phyloP scores from a whole-genome alignment of 768 basidiomycete genomes.

The Lactarius evosmus region DNA sequence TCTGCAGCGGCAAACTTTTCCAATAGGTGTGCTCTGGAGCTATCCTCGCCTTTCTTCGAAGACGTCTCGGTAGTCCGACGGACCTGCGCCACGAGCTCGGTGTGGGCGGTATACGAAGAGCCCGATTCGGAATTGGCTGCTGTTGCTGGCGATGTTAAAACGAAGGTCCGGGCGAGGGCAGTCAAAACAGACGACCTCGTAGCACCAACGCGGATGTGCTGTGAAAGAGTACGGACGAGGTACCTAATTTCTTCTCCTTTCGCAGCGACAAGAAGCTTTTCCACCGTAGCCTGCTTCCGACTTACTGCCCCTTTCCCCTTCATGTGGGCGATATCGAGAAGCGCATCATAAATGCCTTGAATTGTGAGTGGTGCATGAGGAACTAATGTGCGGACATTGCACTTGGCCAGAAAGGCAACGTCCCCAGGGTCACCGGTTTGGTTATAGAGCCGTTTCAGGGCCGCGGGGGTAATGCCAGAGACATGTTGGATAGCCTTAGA shows the following conservation, averaged over 20 bases:
- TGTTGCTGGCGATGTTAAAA: constrained; percentile 48
- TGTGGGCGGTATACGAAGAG: constrained; percentile 37
- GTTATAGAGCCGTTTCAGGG: constrained; percentile 65
- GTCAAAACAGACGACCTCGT: constrained; percentile 79
- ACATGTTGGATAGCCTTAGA: constrained; percentile 69
- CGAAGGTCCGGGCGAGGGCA: constrained; percentile 75
- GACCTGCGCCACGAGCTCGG: constrained; percentile 34
- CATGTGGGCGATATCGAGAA: constrained; percentile 62
- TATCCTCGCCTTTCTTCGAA: constrained; percentile 36
- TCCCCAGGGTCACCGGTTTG: constrained; percentile 77
- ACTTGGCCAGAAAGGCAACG: constrained; percentile 82
- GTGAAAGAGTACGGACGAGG: constrained; percentile 68
- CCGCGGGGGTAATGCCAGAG: constrained; percentile 57
- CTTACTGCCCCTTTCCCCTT: constrained; percentile 76
- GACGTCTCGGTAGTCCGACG: constrained; percentile 27
- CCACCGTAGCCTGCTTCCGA: constrained; percentile 73
- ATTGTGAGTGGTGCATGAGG: constrained; percentile 68
- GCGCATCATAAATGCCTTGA: constrained; percentile 58
- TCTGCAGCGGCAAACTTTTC: constrained; percentile 56
- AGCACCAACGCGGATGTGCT: constrained; percentile 83
- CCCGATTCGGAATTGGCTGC: constrained; percentile 27
- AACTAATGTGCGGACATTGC: constrained; percentile 67
- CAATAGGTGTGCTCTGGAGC: constrained; percentile 38
- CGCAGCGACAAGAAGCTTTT: constrained; percentile 79
- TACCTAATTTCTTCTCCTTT: constrained; percentile 87